Percentiles rank a stretch among this genome's conserved stretches.
phyloP scores from a whole-genome alignment of 257 asterid species.

The Gardenia jasminoides region DNA sequence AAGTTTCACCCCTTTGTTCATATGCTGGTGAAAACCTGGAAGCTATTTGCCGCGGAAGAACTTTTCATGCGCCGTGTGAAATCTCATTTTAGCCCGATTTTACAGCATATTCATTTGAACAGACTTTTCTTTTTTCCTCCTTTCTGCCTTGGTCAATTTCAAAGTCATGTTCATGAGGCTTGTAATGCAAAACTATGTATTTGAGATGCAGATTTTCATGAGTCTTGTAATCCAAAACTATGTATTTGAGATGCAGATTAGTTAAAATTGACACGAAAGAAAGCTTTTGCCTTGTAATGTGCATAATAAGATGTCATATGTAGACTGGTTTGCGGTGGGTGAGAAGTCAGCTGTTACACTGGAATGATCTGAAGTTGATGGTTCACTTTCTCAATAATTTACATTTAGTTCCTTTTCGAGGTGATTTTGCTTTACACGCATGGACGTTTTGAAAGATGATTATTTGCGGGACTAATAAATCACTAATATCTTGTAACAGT shows the following conservation, averaged over 20 bases:
- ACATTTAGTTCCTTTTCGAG: not conserved
- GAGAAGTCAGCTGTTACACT: not conserved
- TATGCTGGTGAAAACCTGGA: conserved; percentile 96
- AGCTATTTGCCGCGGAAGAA: conserved; percentile 88
- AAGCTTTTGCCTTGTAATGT: not conserved
- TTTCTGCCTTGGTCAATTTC: not conserved
- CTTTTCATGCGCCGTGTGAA: conserved; percentile 97
- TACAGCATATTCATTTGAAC: conserved; percentile 12
- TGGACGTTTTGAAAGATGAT: not conserved
- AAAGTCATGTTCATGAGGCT: not conserved
- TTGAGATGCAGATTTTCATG: too few species aligned
- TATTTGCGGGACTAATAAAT: too few species aligned
- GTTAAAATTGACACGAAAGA: not conserved
- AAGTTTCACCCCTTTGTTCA: conserved; percentile 92
- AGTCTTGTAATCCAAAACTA: conserved; percentile 1
- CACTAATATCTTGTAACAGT: too few species aligned
- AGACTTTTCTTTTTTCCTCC: not conserved
- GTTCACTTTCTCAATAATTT: too few species aligned
- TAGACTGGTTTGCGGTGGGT: not conserved
- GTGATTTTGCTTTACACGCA: not conserved
- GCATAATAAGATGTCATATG: not conserved
- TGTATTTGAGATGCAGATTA: not conserved
- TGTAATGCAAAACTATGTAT: not conserved
- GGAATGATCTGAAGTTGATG: not conserved
- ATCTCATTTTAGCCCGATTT: conserved; percentile 53